Base-by-base conservation (phyloP, 768 basidiomycete genomes). In the Termitomyces sp. region DNA sequence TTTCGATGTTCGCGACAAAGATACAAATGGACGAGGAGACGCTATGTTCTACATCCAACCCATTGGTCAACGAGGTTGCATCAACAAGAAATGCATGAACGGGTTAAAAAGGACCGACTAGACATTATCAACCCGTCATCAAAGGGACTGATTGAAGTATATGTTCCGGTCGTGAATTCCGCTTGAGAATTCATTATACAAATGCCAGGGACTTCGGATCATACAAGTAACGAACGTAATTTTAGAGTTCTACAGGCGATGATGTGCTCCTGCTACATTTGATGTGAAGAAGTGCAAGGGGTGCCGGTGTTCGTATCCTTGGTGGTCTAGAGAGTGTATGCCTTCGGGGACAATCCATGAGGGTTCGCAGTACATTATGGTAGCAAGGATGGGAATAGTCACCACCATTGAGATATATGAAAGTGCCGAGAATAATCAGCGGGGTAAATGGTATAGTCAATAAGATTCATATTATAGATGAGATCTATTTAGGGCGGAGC, bases 401-500 rank as follows among this genome's bases (percentile, higher is more conserved):
- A 20, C 49, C 24, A 37, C 49, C 49, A 50, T 12, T 22, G 16
- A 42, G 22, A 55, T 34, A 29, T 50, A 50, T 31, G 20, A 20
- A 43, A n/a, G 34, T 14, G 41, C 22, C 22, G 14, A 57, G 39
- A 57, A 56, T 56, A 22, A 32, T 56, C 26, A 50, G n/a, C 31
- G 42, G 42, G 50, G 31, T 51, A 34, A 52, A 42, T 44, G 37
- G 39, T 39, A 27, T 36, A 27, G 29, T 34, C 20, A 51, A 43
- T 32, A 51, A 51, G 9, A 44, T 57, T 42, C 18, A 22, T 20
- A 24, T 31, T 43, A 16, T 16, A 13, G 18, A 4, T 16, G 2
- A 18, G 4, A 26, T 39, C 16, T 27, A 26, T 37, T 46, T 46
- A 59, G 8, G 58, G 20, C 27, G 61, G 43, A 14, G 72, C 69